These are phyloP conservation scores for Typha latifolia DNA, from an alignment of 176 grass and related monocot genomes.

Conservation along the genomic window DNA sequence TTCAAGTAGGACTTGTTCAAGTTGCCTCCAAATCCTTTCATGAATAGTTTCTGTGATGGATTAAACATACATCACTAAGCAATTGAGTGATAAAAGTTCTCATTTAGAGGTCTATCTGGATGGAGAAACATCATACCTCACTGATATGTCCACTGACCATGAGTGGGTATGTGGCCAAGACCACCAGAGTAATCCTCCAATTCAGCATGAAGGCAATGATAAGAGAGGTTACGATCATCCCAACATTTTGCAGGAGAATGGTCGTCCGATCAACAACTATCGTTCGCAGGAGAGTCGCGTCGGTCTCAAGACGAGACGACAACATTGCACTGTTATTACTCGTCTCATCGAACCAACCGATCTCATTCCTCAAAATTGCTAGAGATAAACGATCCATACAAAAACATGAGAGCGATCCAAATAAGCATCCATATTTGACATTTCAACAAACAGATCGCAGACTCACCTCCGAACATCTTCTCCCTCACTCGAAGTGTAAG, in stretches of 20 bases:
- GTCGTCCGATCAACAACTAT: constrained; percentile 86
- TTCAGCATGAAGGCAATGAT: constrained; percentile 89
- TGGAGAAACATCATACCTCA: constrained; percentile 34
- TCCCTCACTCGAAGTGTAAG: constrained; percentile 81
- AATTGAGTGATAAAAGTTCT: not conserved
- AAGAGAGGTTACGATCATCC: constrained; percentile 82
- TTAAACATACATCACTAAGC: not conserved
- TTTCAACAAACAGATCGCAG: not conserved
- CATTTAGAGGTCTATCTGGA: too few relatives aligned
- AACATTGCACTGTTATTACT: constrained; percentile 75
- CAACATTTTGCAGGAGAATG: constrained; percentile 80
- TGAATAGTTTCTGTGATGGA: constrained; percentile 72
- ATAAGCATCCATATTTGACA: too few relatives aligned
- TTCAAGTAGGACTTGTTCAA: constrained; percentile 76
- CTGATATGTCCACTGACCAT: constrained; percentile 97
- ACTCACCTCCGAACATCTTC: constrained; percentile 55
- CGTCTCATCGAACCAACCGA: constrained; percentile 84
- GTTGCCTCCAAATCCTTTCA: constrained; percentile 88
- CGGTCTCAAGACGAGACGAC: constrained; percentile 66
- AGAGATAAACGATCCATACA: not conserved
- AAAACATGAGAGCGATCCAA: not conserved
- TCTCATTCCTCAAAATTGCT: constrained; percentile 75
- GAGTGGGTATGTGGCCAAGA: constrained; percentile 76
- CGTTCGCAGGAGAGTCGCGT: constrained; percentile 83
- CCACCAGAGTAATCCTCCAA: constrained; percentile 83